Conservation (phyloP, 2,329 filamentous ascomycete species). For the Monosporascus sp. region DNA sequence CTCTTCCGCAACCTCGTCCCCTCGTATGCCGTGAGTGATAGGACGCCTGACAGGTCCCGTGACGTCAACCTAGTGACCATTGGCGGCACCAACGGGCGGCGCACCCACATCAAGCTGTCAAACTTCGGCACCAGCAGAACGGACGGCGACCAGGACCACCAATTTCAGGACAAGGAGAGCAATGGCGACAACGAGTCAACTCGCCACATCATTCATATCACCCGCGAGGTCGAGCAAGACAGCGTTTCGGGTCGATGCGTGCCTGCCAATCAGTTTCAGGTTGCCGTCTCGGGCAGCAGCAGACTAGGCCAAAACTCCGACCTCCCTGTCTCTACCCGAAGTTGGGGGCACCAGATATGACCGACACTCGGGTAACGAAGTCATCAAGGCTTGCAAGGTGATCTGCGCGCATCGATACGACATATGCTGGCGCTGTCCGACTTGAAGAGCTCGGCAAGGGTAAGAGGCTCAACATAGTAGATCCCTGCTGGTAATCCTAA, state of each 20-base stretch:
- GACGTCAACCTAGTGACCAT: constrained; percentile 8
- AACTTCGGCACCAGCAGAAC: background rate
- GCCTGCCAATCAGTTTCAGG: too few species aligned
- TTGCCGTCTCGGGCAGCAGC: too few species aligned
- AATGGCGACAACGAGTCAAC: background rate
- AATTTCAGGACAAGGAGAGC: background rate
- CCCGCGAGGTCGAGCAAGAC: constrained; percentile 1
- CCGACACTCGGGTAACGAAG: too few species aligned
- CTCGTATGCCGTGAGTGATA: background rate
- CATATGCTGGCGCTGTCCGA: too few species aligned
- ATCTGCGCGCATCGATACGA: too few species aligned
- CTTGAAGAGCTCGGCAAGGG: too few species aligned
- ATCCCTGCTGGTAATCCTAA: too few species aligned
- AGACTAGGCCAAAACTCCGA: too few species aligned
- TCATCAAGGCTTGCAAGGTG: too few species aligned
- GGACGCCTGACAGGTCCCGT: background rate
- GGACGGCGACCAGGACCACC: constrained; percentile 1
- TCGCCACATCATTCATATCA: constrained; percentile 4
- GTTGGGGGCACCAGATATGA: too few species aligned
- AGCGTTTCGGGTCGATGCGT: background rate
- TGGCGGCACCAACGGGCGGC: background rate
- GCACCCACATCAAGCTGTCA: constrained; percentile 2
- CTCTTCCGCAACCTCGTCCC: constrained; percentile 1
- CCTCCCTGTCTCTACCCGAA: too few species aligned
- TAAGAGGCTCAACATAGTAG: too few species aligned